These are phyloP conservation scores for Setaria italica DNA, from an alignment of 202 grass and related monocot genomes.

Conservation along the genomic window DNA sequence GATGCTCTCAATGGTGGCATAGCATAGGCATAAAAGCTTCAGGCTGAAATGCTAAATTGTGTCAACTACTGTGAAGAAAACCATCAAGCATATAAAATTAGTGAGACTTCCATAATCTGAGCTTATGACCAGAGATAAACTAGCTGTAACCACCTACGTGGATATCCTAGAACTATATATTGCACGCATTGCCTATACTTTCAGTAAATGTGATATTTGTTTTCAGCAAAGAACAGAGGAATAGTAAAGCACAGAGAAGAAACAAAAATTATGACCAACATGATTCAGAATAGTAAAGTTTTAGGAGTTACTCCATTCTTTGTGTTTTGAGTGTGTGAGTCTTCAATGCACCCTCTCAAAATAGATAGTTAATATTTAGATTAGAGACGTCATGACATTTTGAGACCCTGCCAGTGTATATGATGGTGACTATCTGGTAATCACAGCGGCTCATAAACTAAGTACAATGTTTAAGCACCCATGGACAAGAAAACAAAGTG, in stretches of 20 bases:
- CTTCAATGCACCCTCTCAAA: background rate
- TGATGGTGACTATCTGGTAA: background rate
- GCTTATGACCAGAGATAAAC: background rate
- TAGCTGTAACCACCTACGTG: background rate
- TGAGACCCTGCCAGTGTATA: background rate
- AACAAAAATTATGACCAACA: background rate
- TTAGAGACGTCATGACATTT: background rate
- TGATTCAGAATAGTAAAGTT: background rate
- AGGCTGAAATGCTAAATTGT: background rate
- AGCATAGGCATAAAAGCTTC: background rate
- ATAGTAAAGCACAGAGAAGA: background rate
- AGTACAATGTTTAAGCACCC: background rate
- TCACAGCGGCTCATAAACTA: too few species aligned
- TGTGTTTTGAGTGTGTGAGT: background rate
- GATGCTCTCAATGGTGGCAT: background rate
- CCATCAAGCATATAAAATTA: background rate
- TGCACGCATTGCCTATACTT: background rate
- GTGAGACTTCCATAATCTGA: background rate
- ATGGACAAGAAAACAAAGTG: background rate
- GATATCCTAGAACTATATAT: background rate
- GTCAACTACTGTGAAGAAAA: background rate
- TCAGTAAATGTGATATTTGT: background rate
- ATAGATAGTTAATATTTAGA: background rate
- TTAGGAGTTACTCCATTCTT: background rate
- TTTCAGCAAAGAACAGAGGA: conserved; percentile 1